A percentile compares a stretch with the other conserved stretches of the same genome.
phyloP scores from a whole-genome alignment of 176 grass and related monocot species.

The Rhipidocladum racemiflorum region DNA sequence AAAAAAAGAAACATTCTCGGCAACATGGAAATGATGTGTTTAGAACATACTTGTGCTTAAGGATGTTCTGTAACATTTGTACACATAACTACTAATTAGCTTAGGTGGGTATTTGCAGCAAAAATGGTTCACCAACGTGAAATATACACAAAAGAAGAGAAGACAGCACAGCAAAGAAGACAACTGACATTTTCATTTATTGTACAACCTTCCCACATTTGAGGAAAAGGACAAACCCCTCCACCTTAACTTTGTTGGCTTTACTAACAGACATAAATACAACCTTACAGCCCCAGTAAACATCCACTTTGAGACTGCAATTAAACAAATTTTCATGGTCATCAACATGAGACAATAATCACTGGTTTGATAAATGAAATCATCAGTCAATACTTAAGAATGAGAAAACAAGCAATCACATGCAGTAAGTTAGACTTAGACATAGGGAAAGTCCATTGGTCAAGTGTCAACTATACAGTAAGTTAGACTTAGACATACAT shows the following conservation, averaged over 20 bases:
- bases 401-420: not conserved
- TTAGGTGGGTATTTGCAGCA: no score
- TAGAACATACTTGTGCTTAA: no score
- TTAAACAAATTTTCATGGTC: not conserved
- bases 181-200: not conserved
- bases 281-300: not conserved
- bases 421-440: not conserved
- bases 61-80: no score
- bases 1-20: no score
- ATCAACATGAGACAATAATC: conserved; percentile 2
- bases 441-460: not conserved
- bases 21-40: no score
- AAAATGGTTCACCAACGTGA: no score
- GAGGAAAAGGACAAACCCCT: not conserved
- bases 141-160: no score
- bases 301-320: not conserved
- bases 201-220: not conserved
- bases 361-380: not conserved
- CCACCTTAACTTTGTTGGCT: not conserved
- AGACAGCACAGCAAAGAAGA: not conserved
- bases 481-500: not conserved
- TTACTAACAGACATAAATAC: not conserved
- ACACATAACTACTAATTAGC: no score
- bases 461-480: conserved; percentile 3
- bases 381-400: not conserved